A percentile compares a stretch with the other conserved stretches of the same genome.
phyloP scores from a whole-genome alignment of 257 asterid genomes.

The Rehmannia glutinosa region DNA sequence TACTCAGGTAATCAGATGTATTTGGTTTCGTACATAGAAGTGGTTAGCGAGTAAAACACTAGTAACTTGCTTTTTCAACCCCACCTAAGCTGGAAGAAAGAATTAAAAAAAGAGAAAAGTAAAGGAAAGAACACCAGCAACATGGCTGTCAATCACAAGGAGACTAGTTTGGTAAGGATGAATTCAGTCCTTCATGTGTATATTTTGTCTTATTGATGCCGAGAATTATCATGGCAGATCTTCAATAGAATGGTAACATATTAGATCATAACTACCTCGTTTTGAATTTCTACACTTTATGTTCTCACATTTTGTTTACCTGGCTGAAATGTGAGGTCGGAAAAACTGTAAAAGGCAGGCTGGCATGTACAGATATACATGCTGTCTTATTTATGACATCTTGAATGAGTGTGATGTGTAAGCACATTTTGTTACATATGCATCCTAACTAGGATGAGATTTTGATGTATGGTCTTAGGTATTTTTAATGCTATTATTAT shows the following conservation, averaged over 20 bases:
- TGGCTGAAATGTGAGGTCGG: not conserved
- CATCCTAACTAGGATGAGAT: not conserved
- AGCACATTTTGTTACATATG: not conserved
- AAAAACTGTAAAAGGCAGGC: not conserved
- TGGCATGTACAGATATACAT: not conserved
- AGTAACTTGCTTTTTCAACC: not conserved
- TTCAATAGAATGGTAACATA: not conserved
- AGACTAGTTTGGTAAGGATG: not conserved
- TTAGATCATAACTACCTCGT: not conserved
- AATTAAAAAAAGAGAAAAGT: not conserved
- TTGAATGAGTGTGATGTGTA: not conserved
- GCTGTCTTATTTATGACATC: not conserved
- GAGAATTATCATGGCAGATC: not conserved
- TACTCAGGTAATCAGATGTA: slow-evolving; percentile 63
- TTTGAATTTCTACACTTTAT: not conserved
- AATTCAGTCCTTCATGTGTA: not conserved
- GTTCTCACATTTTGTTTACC: not conserved
- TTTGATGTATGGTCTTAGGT: not conserved
- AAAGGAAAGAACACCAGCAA: not conserved
- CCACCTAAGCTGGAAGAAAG: not conserved
- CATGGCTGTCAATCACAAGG: not conserved
- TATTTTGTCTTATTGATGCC: not conserved
- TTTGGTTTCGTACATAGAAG: not conserved
- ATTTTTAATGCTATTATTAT: too few relatives aligned
- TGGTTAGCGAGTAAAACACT: not conserved